Percentiles rank a stretch among this genome's conserved stretches.
Conservation (phyloP, 169 alveolate species). For the Eimeria sp. region DNA sequence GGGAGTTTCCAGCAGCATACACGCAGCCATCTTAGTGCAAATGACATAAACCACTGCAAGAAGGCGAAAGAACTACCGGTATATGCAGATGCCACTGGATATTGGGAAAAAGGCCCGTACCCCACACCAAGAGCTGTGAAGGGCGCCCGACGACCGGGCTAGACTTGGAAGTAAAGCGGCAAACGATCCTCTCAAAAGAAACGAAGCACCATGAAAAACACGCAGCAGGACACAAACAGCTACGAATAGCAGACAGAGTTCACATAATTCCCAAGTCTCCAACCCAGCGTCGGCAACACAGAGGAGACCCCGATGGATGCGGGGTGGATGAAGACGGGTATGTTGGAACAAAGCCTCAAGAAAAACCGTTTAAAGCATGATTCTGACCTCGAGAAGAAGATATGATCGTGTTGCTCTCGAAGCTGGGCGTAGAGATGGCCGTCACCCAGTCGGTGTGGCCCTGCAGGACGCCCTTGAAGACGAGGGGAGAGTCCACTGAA, state of each 20-base stretch:
- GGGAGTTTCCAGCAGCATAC: background rate
- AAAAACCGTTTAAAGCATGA: background rate
- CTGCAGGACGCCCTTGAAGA: conserved; percentile 92
- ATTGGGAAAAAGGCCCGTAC: background rate
- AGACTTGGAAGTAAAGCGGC: no score
- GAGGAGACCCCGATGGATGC: background rate
- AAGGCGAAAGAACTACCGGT: background rate
- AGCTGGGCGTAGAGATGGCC: conserved; percentile 96
- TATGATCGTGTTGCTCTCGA: conserved; percentile 93
- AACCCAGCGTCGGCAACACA: conserved; percentile 10
- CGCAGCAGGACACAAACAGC: background rate
- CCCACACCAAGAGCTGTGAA: background rate
- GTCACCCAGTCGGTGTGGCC: conserved; percentile 98
- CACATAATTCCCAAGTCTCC: conserved; percentile 3
- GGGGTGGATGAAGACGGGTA: background rate
- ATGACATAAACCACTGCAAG: background rate
- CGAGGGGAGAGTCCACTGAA: conserved; percentile 80
- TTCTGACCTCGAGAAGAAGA: conserved; percentile 96
- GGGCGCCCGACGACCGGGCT: background rate
- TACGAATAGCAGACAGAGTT: background rate
- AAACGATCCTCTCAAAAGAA: background rate
- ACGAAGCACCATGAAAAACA: background rate
- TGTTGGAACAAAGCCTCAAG: background rate
- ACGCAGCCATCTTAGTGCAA: background rate
- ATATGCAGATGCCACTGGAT: background rate